phyloP scores from a whole-genome alignment of 441 rosid genomes.

The Euphorbia corollata region DNA sequence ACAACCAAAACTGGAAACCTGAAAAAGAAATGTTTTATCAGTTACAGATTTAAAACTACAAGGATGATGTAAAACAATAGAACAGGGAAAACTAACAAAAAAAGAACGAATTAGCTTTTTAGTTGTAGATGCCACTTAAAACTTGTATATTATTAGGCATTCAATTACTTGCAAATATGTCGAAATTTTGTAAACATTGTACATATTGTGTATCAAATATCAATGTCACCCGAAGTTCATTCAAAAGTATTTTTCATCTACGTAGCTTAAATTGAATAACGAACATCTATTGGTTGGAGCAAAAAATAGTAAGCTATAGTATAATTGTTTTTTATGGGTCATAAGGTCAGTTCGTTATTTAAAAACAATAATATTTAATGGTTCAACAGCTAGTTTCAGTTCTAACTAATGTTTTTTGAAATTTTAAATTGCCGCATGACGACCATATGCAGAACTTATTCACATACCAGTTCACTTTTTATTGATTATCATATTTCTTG shows the following conservation, averaged over 20 bases:
- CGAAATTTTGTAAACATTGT: background rate
- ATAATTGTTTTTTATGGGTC: background rate
- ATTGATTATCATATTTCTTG: background rate
- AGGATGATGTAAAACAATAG: background rate
- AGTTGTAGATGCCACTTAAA: background rate
- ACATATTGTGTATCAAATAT: background rate
- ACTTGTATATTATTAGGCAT: background rate
- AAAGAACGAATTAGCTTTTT: background rate
- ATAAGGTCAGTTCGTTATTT: background rate
- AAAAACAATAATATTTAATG: background rate
- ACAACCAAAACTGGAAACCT: conserved; percentile 86
- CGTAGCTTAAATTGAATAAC: background rate
- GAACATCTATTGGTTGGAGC: background rate
- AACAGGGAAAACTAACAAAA: background rate
- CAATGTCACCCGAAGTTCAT: background rate
- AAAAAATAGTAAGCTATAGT: background rate
- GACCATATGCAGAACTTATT: background rate
- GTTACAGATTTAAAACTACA: background rate
- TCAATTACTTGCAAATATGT: background rate
- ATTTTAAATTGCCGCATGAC: background rate
- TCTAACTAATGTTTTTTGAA: background rate
- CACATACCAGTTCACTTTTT: background rate
- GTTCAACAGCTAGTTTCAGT: background rate
- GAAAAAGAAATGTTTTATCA: conserved; percentile 23
- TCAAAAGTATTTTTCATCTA: background rate